phyloP scores from a whole-genome alignment of 352 stramenopile genomes.

The Globisporangium parvum region DNA sequence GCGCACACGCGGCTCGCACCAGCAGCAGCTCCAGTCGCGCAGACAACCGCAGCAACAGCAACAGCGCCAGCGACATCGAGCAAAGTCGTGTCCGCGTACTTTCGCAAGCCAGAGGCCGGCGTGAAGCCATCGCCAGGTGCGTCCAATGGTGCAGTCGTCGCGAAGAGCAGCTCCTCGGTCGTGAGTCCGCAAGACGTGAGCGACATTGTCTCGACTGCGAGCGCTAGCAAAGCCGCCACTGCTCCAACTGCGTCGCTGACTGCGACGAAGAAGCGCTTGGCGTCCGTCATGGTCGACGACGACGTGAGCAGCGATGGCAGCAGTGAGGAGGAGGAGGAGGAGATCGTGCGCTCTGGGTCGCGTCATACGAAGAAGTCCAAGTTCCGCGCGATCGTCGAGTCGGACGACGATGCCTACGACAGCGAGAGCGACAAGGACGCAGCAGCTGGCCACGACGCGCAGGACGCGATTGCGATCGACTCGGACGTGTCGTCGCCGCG shows the following conservation, averaged over 20 bases:
- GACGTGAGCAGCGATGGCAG: conserved; percentile 28
- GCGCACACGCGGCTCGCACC: no score
- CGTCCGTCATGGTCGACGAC: conserved; percentile 22
- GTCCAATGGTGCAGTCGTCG: neutral
- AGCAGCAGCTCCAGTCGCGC: neutral
- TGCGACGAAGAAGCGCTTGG: conserved; percentile 18
- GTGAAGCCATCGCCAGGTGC: no score
- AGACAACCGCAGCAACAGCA: no score
- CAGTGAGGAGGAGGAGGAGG: no score
- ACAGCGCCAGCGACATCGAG: no score
- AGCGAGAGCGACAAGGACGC: conserved; percentile 10
- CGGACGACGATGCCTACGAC: conserved; percentile 37
- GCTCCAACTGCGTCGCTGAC: conserved; percentile 1
- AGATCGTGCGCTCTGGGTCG: conserved; percentile 24
- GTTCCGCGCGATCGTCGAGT: conserved; percentile 58
- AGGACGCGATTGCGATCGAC: conserved; percentile 19
- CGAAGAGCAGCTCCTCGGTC: conserved; percentile 1
- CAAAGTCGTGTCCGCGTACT: conserved; percentile 38
- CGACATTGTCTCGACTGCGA: conserved; percentile 7
- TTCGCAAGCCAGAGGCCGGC: conserved; percentile 11
- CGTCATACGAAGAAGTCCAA: conserved; percentile 38
- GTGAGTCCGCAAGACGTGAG: conserved; percentile 24
- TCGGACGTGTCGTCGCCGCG: conserved; percentile 45
- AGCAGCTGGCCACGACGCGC: conserved; percentile 1
- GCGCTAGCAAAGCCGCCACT: neutral